Percentiles rank a stretch among this genome's conserved stretches.
Evolutionary conservation across 2,329 filamentous ascomycete species (phyloP).

Genomic region (Thermothelomyces thermophilus): DNA sequence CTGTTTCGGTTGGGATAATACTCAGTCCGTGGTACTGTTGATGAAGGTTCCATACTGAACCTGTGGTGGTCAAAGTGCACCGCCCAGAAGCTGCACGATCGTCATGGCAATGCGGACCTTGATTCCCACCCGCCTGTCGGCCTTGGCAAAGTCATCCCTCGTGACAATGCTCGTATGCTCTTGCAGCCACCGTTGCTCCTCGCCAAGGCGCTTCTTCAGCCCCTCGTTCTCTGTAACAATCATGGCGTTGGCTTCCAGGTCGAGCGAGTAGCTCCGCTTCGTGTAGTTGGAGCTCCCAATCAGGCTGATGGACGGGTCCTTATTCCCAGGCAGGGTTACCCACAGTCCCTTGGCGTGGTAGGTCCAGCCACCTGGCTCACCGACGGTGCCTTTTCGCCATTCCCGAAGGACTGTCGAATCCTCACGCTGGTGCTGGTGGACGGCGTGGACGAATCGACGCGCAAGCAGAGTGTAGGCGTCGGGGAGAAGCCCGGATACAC

Average conservation of each 20-base stretch:
- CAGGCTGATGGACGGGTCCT: conserved; percentile 68
- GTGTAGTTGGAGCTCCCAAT: conserved; percentile 96
- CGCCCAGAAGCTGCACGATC: conserved; percentile 80
- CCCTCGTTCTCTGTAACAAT: conserved; percentile 73
- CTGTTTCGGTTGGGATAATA: no score
- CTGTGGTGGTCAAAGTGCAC: conserved; percentile 59
- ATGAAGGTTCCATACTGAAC: background rate
- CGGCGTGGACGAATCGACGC: conserved; percentile 65
- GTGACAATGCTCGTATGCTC: conserved; percentile 63
- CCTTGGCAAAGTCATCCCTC: conserved; percentile 70
- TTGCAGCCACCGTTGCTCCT: conserved; percentile 76
- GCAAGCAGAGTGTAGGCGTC: conserved; percentile 88
- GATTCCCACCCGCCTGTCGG: conserved; percentile 76
- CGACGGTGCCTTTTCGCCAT: conserved; percentile 78
- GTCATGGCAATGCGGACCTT: conserved; percentile 88
- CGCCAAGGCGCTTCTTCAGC: conserved; percentile 64
- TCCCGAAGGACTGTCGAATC: conserved; percentile 69
- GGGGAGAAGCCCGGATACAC: conserved; percentile 83
- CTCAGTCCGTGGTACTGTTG: no score
- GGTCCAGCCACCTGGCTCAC: conserved; percentile 81
- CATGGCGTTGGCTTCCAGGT: conserved; percentile 82
- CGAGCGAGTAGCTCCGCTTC: conserved; percentile 83
- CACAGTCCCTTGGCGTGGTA: conserved; percentile 97
- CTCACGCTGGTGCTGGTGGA: conserved; percentile 40
- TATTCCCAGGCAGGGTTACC: conserved; percentile 65